Evolutionary conservation across 805 yeast genomes (phyloP), one percentile per base, ranked within the genome.

Genomic region (Yarrowia keelungensis): DNA sequence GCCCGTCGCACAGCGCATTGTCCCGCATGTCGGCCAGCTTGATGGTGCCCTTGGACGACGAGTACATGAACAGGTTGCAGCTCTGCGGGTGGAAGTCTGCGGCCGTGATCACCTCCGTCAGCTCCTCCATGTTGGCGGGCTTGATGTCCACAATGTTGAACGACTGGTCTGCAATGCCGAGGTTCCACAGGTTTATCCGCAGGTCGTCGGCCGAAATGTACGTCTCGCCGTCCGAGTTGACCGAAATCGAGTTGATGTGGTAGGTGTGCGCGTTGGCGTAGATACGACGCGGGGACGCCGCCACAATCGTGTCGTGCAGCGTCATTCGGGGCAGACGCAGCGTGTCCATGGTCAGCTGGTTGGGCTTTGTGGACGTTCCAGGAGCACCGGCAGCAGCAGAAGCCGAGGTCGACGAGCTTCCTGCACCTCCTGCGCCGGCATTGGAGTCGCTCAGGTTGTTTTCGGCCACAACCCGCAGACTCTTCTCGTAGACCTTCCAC

Each of bases 51-150:
- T 94, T 95, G 67, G 97, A 90, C 12, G 97, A 90, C 7, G 97
- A 89, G 81, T 95, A 94, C 92, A 94, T 92, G 79, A 95, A 94
- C 75, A 90, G 81, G 78, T 95, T 95, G 82, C 99, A 95, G 76
- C 88, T 88, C 56, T 82, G 80, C 15, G 99, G 99, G 79, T 96
- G 98, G 81, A 95, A 95, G 78, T 93, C 97, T 2, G 98, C 96
- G 75, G 93, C 86, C 16, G 99, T 95, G 72, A 95, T 94, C 66
- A 95, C 99, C 79, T 95, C 99, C 10, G 99, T 94, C 74, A 95
- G 85, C 80, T 95, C 99, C 81, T 95, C 99, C 99, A 95, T 96
- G 79, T 92, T 92, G 8, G 92, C 91, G 10, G 99, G 99, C 78
- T 96, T 92, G 76, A 95, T 95, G 80, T 95, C 99, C 69, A 95